Evolutionary conservation across 805 yeast genomes (phyloP).

Genomic region (Deakozyma indianensis): DNA sequence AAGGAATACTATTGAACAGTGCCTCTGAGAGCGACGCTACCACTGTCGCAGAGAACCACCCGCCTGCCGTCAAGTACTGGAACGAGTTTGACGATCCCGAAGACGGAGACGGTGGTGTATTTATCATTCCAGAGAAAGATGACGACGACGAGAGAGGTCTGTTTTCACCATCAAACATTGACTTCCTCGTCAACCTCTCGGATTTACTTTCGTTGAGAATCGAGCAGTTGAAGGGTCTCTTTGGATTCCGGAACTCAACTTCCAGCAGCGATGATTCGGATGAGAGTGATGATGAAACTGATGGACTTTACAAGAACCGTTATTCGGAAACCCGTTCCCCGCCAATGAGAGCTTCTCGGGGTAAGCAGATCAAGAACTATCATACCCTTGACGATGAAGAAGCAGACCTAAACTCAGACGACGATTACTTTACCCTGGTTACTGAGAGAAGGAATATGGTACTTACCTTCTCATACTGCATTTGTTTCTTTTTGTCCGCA

Average conservation of each 20-base stretch:
- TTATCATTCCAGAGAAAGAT: constrained; percentile 15
- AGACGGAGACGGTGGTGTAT: constrained; percentile 26
- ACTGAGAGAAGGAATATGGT: constrained; percentile 26
- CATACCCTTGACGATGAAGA: constrained; percentile 9
- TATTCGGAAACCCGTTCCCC: background rate
- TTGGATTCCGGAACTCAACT: constrained; percentile 6
- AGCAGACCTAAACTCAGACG: constrained; percentile 3
- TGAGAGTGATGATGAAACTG: constrained; percentile 10
- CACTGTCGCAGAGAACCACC: constrained; percentile 3
- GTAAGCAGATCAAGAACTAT: constrained; percentile 3
- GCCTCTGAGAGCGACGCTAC: constrained; percentile 3
- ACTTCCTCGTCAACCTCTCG: constrained; percentile 19
- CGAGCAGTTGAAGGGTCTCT: constrained; percentile 11
- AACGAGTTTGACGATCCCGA: constrained; percentile 57
- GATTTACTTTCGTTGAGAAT: constrained; percentile 14
- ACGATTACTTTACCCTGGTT: constrained; percentile 6
- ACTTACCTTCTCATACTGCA: constrained; percentile 29
- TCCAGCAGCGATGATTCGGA: constrained; percentile 3
- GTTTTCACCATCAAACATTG: constrained; percentile 17
- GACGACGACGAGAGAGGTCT: constrained; percentile 19
- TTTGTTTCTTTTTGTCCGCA: constrained; percentile 26
- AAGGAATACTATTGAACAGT: constrained; percentile 12
- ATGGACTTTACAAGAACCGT: constrained; percentile 7
- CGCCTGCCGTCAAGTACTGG: constrained; percentile 35
- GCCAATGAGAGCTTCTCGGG: background rate